Conservation (phyloP, 1,284 basidiomycete genomes). For the Tremellales sp. region DNA sequence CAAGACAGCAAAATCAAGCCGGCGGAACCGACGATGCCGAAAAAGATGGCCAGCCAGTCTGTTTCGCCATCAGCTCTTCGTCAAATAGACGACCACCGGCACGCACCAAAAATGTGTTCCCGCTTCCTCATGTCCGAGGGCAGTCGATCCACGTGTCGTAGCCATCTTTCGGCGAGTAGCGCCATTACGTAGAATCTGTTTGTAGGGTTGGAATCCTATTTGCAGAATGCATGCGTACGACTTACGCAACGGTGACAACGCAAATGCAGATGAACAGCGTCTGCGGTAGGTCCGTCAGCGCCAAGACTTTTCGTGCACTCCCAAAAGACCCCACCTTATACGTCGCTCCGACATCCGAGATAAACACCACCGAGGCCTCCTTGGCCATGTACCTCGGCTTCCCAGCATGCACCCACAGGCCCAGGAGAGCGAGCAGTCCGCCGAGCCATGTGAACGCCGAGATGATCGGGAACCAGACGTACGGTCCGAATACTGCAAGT, state of each 20-base stretch:
- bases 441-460: slow-evolving; percentile 38
- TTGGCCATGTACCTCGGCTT: slow-evolving; percentile 45
- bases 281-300: slow-evolving; percentile 21
- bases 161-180: slow-evolving; percentile 51
- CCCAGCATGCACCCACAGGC: slow-evolving; percentile 45
- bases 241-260: slow-evolving; percentile 27
- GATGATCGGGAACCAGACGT: slow-evolving; percentile 43
- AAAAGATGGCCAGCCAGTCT: slow-evolving; percentile 51
- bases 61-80: slow-evolving; percentile 9
- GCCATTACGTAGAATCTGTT: slow-evolving; percentile 44
- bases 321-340: slow-evolving; percentile 27
- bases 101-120: slow-evolving; percentile 43
- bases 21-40: slow-evolving; percentile 47
- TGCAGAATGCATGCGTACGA: slow-evolving; percentile 1
- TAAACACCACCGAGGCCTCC: slow-evolving; percentile 49
- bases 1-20: slow-evolving; percentile 50
- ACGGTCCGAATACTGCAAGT: slow-evolving; percentile 44
- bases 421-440: slow-evolving; percentile 43
- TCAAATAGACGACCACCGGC: not conserved
- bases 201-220: slow-evolving; percentile 5
- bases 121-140: slow-evolving; percentile 49
- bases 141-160: slow-evolving; percentile 52
- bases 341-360: slow-evolving; percentile 51
- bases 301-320: not conserved
- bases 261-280: slow-evolving; percentile 49